A percentile compares a stretch with the other conserved stretches of the same genome.
Evolutionary conservation across 2,329 filamentous ascomycete genomes (phyloP).

Genomic region (Aspergillus glaucus): DNA sequence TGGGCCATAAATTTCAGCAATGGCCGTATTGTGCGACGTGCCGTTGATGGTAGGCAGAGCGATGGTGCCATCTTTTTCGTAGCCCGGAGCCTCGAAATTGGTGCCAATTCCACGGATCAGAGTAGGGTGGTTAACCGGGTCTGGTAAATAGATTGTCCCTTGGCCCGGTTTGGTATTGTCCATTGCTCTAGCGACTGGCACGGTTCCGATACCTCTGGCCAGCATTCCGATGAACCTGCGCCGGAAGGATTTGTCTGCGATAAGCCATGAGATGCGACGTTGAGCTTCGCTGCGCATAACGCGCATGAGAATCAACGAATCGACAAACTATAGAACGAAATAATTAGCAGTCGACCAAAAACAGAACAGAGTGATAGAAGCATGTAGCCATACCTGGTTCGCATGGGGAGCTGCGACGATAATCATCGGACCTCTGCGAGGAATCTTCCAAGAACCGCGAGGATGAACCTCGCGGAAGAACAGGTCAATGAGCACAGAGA

Average conservation of each 20-base stretch:
- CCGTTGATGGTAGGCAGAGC: conserved; percentile 82
- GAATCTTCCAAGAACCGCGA: conserved; percentile 89
- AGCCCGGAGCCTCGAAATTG: conserved; percentile 67
- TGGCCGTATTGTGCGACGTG: conserved; percentile 72
- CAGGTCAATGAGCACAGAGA: conserved; percentile 72
- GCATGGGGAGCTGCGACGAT: conserved; percentile 96
- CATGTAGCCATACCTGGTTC: conserved; percentile 62
- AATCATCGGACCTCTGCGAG: conserved; percentile 78
- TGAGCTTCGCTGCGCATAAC: conserved; percentile 80
- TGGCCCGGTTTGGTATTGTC: conserved; percentile 74
- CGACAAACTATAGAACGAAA: conserved; percentile 65
- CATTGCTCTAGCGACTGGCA: conserved; percentile 88
- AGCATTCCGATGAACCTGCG: conserved; percentile 82
- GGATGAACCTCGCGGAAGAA: conserved; percentile 99
- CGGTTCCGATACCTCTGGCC: conserved; percentile 76
- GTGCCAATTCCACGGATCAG: conserved; percentile 74
- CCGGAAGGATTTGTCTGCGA: conserved; percentile 91
- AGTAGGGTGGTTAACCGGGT: conserved; percentile 77
- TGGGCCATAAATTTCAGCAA: conserved; percentile 70
- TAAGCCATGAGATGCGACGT: conserved; percentile 84
- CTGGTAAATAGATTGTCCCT: conserved; percentile 81
- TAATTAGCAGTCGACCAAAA: conserved; percentile 4
- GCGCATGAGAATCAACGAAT: conserved; percentile 87
- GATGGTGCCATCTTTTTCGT: conserved; percentile 72
- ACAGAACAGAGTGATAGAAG: conserved; percentile 4